These are phyloP conservation scores for Podospora anserina DNA, from an alignment of 495 filamentous ascomycete genomes.

Conservation along the genomic window DNA sequence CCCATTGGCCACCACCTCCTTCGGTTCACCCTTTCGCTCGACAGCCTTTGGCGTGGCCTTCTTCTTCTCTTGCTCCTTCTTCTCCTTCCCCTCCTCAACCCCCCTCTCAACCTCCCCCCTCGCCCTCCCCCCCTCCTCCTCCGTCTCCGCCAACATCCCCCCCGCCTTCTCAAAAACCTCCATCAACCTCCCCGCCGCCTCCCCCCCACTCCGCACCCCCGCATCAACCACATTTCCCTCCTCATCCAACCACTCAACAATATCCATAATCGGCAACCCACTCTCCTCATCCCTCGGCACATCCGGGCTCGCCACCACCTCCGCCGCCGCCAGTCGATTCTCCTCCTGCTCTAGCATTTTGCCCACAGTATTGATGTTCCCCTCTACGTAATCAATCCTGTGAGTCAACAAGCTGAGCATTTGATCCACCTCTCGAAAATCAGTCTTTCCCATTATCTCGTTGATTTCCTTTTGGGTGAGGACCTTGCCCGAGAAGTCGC, in stretches of 20 bases:
- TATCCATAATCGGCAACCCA: conserved; percentile 75
- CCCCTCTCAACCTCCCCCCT: neutral
- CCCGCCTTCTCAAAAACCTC: conserved; percentile 70
- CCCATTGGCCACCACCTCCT: conserved; percentile 2
- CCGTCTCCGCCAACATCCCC: conserved; percentile 22
- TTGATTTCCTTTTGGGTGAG: conserved; percentile 56
- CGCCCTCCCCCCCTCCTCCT: conserved; percentile 15
- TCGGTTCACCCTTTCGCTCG: neutral
- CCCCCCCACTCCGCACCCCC: conserved; percentile 57
- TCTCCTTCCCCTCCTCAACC: conserved; percentile 3
- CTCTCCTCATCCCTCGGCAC: conserved; percentile 55
- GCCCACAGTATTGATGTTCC: conserved; percentile 67
- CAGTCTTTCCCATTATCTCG: conserved; percentile 59
- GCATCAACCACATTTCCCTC: conserved; percentile 77
- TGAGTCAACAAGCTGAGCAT: conserved; percentile 68
- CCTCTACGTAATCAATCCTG: conserved; percentile 81
- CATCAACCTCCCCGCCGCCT: conserved; percentile 58
- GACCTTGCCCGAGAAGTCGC: conserved; percentile 43
- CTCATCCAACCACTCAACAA: conserved; percentile 88
- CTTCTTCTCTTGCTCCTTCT: neutral
- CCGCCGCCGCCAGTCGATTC: conserved; percentile 57
- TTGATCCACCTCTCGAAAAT: conserved; percentile 50
- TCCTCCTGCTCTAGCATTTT: conserved; percentile 68
- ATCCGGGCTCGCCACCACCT: conserved; percentile 45
- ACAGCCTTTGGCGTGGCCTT: conserved; percentile 5